These are phyloP conservation scores for Alternaria consortialis DNA, from an alignment of 2,329 filamentous ascomycete genomes.

Conservation along the genomic window DNA sequence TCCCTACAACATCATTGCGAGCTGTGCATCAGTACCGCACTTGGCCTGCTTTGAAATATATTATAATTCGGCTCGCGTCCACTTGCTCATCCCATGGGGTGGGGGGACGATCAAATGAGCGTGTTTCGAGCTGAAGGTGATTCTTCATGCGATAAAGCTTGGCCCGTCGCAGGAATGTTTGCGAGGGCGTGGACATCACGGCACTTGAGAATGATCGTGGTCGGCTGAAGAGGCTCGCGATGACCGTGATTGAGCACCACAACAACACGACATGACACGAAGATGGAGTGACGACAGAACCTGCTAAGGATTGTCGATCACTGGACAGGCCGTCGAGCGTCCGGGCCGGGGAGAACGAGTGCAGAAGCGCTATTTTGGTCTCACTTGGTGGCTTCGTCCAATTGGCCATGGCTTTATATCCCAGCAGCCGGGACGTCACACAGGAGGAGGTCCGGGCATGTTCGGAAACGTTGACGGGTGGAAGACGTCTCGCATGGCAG, in stretches of 20 bases:
- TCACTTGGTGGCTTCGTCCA: background rate
- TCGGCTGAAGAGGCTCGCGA: background rate
- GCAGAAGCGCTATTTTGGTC: constrained; percentile 21
- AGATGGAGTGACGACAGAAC: constrained; percentile 21
- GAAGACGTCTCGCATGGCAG: constrained; percentile 14
- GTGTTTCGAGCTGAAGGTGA: constrained; percentile 36
- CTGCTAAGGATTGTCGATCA: constrained; percentile 19
- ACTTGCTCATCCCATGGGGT: constrained; percentile 19
- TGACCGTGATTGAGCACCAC: background rate
- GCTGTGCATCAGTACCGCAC: constrained; percentile 6
- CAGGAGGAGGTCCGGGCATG: constrained; percentile 15
- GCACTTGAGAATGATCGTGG: background rate
- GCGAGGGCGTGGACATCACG: constrained; percentile 10
- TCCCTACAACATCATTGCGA: constrained; percentile 14
- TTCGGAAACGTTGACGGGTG: constrained; percentile 15
- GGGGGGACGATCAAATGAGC: constrained; percentile 30
- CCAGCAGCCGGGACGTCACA: constrained; percentile 17
- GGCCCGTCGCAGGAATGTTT: constrained; percentile 38
- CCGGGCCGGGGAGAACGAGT: constrained; percentile 14
- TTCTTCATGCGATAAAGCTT: constrained; percentile 37
- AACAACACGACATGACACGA: constrained; percentile 8
- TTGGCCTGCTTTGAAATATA: constrained; percentile 29
- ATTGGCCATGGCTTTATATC: constrained; percentile 9
- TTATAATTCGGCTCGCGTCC: constrained; percentile 24
- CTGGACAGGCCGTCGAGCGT: constrained; percentile 12